Evolutionary conservation across 768 basidiomycete genomes (phyloP), one percentile per base, ranked within the genome.

Genomic region (Dioszegia hungarica): DNA sequence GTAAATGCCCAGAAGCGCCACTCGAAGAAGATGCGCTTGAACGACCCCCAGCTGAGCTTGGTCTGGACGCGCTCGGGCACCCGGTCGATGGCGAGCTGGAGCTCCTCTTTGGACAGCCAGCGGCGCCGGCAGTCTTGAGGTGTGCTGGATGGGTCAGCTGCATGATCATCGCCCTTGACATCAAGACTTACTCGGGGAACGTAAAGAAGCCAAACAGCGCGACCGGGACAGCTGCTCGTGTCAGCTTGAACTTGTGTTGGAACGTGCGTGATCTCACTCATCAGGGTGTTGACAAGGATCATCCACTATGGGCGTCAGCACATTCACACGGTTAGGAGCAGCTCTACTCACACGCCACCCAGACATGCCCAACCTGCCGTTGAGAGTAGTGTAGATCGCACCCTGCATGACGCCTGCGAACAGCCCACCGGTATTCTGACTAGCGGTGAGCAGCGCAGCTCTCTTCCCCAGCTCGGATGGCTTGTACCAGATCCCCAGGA

Each of bases 401-500:
- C 67, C 70, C 39, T 67, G 65, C 62, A 72, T 64, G 27, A 72
- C 61, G 46, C 70, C 70, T 4, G 50, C 50, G 59, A 72, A 72
- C 9, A 72, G 56, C 1, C 63, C 57, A 0, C 70, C 70, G 24
- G 62, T 19, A 17, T 52, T 39, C 46, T 68, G 64, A 25, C 67
- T 61, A 15, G 65, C 55, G 12, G 68, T 55, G 72, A 88, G 88
- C 15, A 87, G 83, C 15, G 84, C 86, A 4, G 84, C 84, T 14
- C 86, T 81, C 63, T 85, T 85, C 9, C 85, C 86, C 5, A 87
- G 79, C 73, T 88, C 86, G n/a, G 77, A 76, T 2, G 82, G 79
- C 66, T 82, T 86, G 71, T 86, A 87, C 86, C 86, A 87, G 15
- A 84, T 85, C 40, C 86, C 85, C 17, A 87, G 82, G 60, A 87